These are phyloP conservation scores for Anacardium occidentale DNA, from an alignment of 345 rosid species.

Conservation along the genomic window DNA sequence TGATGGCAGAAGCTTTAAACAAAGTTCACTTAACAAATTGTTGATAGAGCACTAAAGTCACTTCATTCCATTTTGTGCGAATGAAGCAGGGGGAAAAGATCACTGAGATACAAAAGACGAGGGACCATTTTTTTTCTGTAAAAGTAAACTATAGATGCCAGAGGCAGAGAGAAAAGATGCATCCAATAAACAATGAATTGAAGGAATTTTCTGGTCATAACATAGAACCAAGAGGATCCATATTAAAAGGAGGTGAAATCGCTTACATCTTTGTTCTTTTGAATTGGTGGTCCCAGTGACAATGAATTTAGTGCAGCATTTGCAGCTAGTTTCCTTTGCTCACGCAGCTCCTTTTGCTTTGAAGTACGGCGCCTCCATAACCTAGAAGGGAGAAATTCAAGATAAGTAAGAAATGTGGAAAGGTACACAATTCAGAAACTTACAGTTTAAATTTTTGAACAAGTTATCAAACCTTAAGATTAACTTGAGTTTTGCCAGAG, in stretches of 20 bases:
- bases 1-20: background rate
- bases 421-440: slow-evolving; percentile 11
- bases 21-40: background rate
- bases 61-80: background rate
- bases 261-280: slow-evolving; percentile 56
- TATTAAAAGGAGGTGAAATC: slow-evolving; percentile 16
- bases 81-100: background rate
- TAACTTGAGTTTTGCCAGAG: slow-evolving; percentile 77
- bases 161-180: background rate
- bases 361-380: slow-evolving; percentile 77
- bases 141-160: background rate
- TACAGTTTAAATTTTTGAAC: slow-evolving; percentile 9
- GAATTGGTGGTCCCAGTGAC: slow-evolving; percentile 71
- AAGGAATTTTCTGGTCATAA: background rate
- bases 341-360: slow-evolving; percentile 55
- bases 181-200: background rate
- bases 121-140: background rate
- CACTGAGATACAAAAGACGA: background rate
- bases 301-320: slow-evolving; percentile 70
- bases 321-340: slow-evolving; percentile 65
- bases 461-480: slow-evolving; percentile 63
- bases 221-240: background rate
- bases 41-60: background rate
- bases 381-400: slow-evolving; percentile 41
- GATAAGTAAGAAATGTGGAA: slow-evolving; percentile 7